A percentile compares a stretch with the other conserved stretches of the same genome.
Conservation (phyloP, 768 basidiomycete species). For the Hirschioporus abietinus region DNA sequence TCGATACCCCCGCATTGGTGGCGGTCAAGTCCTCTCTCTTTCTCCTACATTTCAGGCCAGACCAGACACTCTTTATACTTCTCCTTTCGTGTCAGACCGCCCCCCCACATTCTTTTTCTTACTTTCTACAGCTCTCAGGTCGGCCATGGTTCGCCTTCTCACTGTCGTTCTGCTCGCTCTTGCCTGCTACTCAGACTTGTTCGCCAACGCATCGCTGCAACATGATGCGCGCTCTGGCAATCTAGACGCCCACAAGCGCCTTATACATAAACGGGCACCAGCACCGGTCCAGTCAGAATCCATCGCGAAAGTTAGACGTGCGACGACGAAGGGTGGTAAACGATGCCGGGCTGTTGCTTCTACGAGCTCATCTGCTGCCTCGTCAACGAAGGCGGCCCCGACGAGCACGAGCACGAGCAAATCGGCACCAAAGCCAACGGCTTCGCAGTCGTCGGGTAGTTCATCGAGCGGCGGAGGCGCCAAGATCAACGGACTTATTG, state of each 20-base stretch:
- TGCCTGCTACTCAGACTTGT: neutral
- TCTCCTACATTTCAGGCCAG: neutral
- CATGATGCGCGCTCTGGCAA: neutral
- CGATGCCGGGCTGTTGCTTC: neutral
- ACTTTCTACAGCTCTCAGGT: neutral
- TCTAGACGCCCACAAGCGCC: neutral
- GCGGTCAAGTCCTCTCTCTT: neutral
- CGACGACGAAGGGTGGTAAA: neutral
- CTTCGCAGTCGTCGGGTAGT: neutral
- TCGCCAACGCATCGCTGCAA: neutral
- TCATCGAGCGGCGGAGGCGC: neutral
- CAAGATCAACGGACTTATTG: conserved; percentile 25
- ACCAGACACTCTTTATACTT: neutral
- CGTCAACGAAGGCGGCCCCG: neutral
- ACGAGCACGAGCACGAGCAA: neutral
- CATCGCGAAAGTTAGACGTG: neutral
- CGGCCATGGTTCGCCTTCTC: neutral
- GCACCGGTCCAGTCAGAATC: neutral
- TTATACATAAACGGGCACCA: neutral
- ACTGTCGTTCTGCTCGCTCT: neutral
- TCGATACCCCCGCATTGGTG: neutral
- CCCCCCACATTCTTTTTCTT: neutral
- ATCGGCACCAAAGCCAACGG: neutral
- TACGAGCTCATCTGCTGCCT: neutral
- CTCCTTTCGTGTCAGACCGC: neutral